phyloP scores from a whole-genome alignment of 2,329 filamentous ascomycete genomes.

The Berkeleyomyces basicola region DNA sequence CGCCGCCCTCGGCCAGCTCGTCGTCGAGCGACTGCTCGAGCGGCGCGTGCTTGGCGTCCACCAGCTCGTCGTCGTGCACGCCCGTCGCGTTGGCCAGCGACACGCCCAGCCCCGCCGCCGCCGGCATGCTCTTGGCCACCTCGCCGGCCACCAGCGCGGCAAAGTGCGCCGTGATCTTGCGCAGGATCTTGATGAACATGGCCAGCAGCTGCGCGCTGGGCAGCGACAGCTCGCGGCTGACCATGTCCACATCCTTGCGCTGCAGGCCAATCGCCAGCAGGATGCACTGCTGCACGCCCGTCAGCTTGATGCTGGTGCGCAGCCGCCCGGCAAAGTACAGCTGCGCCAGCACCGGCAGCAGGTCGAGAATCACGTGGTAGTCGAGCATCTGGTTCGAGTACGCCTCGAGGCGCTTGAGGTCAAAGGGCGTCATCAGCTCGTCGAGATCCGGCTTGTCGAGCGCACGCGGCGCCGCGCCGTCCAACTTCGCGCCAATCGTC shows the following conservation, averaged over 20 bases:
- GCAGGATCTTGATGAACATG: slow-evolving; percentile 93
- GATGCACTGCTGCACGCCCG: slow-evolving; percentile 70
- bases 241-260: slow-evolving; percentile 65
- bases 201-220: slow-evolving; percentile 67
- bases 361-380: slow-evolving; percentile 90
- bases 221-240: slow-evolving; percentile 64
- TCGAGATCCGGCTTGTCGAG: slow-evolving; percentile 67
- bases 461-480: slow-evolving; percentile 27
- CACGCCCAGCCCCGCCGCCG: slow-evolving; percentile 38
- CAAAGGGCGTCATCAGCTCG: slow-evolving; percentile 66
- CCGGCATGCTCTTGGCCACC: slow-evolving; percentile 49
- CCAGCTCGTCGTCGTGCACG: slow-evolving; percentile 52
- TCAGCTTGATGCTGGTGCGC: slow-evolving; percentile 49
- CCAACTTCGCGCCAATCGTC: slow-evolving; percentile 50
- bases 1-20: slow-evolving; percentile 69
- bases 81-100: slow-evolving; percentile 42
- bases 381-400: slow-evolving; percentile 96
- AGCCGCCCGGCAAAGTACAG: slow-evolving; percentile 76
- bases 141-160: slow-evolving; percentile 57
- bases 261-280: slow-evolving; percentile 84
- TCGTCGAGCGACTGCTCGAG: slow-evolving; percentile 58
- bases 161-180: slow-evolving; percentile 73
- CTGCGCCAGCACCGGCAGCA: slow-evolving; percentile 65
- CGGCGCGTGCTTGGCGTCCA: slow-evolving; percentile 50
- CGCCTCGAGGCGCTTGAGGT: slow-evolving; percentile 84